Base-by-base conservation (phyloP, 176 grass and related monocot species). In the Avena insularis region DNA sequence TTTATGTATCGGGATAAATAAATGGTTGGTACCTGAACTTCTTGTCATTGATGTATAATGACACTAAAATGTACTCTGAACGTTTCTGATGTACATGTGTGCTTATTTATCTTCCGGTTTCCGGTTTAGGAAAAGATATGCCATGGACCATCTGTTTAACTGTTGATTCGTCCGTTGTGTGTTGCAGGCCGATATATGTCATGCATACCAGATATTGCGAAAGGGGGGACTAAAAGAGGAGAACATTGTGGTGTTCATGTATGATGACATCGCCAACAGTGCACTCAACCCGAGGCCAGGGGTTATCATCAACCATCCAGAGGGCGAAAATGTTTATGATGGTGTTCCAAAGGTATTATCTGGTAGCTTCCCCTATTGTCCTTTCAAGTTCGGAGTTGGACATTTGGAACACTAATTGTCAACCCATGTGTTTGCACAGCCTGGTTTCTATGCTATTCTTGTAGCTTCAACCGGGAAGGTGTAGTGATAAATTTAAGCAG, bases 231-330 rank as follows among this genome's bases (percentile, higher is more conserved):
- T 95, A 33, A 98, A 89, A 43, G 93, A 94, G 75, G 91, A 98
- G 61, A 95, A 98, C 87, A 98, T 98, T 53, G 91, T 93, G 35
- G 96, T 95, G 16, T 95, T 92, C 79, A 98, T 98, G 96, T 91
- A 95, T 54, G 93, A 95, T 82, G 96, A 98, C 43, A 76, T 98
- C 77, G 96, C 96, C 23, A 46, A 77, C 60, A 95, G 72, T 85
- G 68, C 12, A 33, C 88, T 93, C 46, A 98, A 98, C 71, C 95
- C 91, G 23, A 86, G 93, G 66, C 90, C 31, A 5, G 93, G 93
- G 10, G 68, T 95, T 75, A 90, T 95, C 57, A 92, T 98, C 71
- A 98, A 98, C 56, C 91, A 95, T 65, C 96, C 91, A 2, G 19
- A 92, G 23, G 93, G 96, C 17, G 64, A 93, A 83, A 84, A 95